A percentile compares a stretch with the other conserved stretches of the same genome.
Conservation (phyloP, 2,329 filamentous ascomycete species). For the Claviceps maximensis region DNA sequence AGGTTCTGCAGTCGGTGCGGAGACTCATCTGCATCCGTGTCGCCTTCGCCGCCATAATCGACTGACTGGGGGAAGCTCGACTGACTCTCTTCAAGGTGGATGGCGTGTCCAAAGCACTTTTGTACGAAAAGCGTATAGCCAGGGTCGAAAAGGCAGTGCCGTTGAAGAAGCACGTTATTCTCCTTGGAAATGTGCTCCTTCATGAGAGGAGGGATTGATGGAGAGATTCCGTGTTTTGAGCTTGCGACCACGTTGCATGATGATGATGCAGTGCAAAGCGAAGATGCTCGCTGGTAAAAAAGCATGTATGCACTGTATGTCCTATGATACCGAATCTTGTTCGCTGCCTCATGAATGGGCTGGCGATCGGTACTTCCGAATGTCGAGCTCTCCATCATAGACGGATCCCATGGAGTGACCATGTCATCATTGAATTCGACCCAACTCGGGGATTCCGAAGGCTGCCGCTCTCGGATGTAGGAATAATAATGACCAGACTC, state of each 20-base stretch:
- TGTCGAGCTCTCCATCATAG: conserved; percentile 59
- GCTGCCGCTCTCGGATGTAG: conserved; percentile 71
- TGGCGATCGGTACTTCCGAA: conserved; percentile 58
- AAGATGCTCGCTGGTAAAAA: conserved; percentile 77
- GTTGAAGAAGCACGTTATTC: conserved; percentile 60
- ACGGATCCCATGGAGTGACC: conserved; percentile 63
- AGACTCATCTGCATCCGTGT: background rate
- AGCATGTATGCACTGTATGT: conserved; percentile 91
- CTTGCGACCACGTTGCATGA: background rate
- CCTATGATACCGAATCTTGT: conserved; percentile 46
- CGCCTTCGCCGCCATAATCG: conserved; percentile 2
- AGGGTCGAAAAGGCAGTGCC: conserved; percentile 68
- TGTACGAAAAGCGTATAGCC: conserved; percentile 55
- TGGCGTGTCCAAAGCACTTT: conserved; percentile 45
- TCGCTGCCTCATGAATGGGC: conserved; percentile 27
- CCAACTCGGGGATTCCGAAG: conserved; percentile 45
- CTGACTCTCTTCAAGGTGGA: conserved; percentile 25
- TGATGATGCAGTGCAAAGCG: conserved; percentile 30
- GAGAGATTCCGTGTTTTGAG: conserved; percentile 18
- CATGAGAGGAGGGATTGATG: conserved; percentile 30
- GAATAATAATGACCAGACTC: conserved; percentile 97
- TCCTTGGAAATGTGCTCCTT: conserved; percentile 52
- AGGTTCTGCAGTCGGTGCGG: conserved; percentile 26
- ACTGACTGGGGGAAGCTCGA: background rate
- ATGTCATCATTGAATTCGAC: conserved; percentile 90